Evolutionary conservation across 23 red algal genomes (phyloP), one percentile per base, ranked within the genome.

Genomic region (Gracilaria vermiculophylla): DNA sequence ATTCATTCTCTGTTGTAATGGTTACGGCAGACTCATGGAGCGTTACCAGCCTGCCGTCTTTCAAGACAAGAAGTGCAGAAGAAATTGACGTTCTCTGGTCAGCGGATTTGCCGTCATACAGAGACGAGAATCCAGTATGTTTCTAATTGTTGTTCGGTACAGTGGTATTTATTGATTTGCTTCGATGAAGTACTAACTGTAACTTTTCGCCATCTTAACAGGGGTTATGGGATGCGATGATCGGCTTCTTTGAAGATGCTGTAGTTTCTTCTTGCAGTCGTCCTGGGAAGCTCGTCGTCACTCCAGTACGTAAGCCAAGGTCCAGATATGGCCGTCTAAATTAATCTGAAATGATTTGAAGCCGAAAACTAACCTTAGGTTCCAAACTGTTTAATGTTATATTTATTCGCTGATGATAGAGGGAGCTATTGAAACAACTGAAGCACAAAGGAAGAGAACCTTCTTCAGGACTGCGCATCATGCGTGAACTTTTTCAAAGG

Each of bases 11-110:
- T 29, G 23, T 20, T 29, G 37, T 19, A 48, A 73, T 73, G 67
- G 67, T 73, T 47, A 73, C 67, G 6, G 67, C 39, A 29, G 42
- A 73, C 67, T 8, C 28, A 7, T 88, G 84, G 84, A 88, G 69
- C 58, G 58, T 88, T 24, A 78, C 51, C 13, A 64, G 1, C 49
- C 27, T 88, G 33, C 51, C 84, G 27, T 65, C 69, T 20, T 88
- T 73, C 47, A 47, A 57, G 29, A 53, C 74, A 19, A 69, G 87
- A 32, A 66, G 43, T 32, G 69, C 44, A 13, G 87, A 91, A 53
- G 87, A 91, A 70, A 81, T 91, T 49, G 87, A 91, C 36, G 57
- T 69, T 51, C 76, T 91, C 9, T 91, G 87, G 87, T 65, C 74
- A 2, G 69, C 87, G 6, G 62, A 52, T 56, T 70, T 91, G 19